phyloP scores from a whole-genome alignment of 2,329 filamentous ascomycete species.

The Xylaria sp. region DNA sequence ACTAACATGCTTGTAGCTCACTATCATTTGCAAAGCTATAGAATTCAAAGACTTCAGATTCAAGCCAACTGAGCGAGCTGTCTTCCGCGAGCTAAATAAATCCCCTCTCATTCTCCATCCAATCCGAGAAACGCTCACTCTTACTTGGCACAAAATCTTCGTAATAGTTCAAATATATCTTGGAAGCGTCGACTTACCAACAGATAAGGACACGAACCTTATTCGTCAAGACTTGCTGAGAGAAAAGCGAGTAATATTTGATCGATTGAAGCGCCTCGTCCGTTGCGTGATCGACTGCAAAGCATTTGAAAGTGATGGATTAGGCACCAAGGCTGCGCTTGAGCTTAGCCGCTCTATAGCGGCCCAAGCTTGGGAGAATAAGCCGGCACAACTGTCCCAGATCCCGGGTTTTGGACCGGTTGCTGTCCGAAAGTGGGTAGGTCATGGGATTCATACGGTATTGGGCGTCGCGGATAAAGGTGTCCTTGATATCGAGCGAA shows the following conservation, averaged over 20 bases:
- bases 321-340: slow-evolving; percentile 74
- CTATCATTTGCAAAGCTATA: slow-evolving; percentile 71
- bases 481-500: slow-evolving; percentile 77
- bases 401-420: slow-evolving; percentile 81
- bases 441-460: slow-evolving; percentile 76
- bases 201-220: slow-evolving; percentile 66
- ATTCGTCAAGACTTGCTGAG: slow-evolving; percentile 66
- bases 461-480: slow-evolving; percentile 75
- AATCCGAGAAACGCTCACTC: slow-evolving; percentile 73
- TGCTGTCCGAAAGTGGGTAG: slow-evolving; percentile 77
- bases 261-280: slow-evolving; percentile 74
- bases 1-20: slow-evolving; percentile 63
- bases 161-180: slow-evolving; percentile 81
- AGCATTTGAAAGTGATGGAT: slow-evolving; percentile 68
- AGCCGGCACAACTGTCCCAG: slow-evolving; percentile 83
- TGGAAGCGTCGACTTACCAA: slow-evolving; percentile 71
- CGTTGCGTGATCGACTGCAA: slow-evolving; percentile 83
- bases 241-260: slow-evolving; percentile 73
- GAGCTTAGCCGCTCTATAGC: slow-evolving; percentile 82
- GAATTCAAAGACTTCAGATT: slow-evolving; percentile 81
- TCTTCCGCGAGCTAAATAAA: slow-evolving; percentile 79
- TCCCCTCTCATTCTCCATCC: slow-evolving; percentile 75
- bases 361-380: slow-evolving; percentile 84
- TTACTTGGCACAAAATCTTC: slow-evolving; percentile 78
- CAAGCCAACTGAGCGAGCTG: slow-evolving; percentile 73